Evolutionary conservation across 495 filamentous ascomycete genomes (phyloP), one percentile per base, ranked within the genome.

Genomic region (Penicillium odoratum): DNA sequence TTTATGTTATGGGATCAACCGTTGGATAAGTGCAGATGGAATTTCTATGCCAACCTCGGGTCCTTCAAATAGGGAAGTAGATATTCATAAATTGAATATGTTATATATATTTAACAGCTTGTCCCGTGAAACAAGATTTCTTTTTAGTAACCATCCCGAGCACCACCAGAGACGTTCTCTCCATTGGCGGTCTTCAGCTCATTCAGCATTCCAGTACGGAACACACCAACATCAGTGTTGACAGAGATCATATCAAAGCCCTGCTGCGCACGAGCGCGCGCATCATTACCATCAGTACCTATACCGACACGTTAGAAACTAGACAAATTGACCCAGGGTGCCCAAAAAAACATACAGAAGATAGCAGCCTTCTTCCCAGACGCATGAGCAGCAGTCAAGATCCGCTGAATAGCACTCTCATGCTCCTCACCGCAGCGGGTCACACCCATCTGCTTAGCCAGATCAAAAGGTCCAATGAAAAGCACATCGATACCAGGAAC

Each of bases 241-340:
- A 83, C 79, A 58, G 80, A 86, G 43, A 92, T 79, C 89, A 94
- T 92, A 64, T 92, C 78, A 56, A 91, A 94, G 3, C 90, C 90
- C 60, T 80, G 79, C 18, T 90, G 80, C 0, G 81, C 83, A 63
- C 83, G 91, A 33, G 66, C 56, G 57, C 74, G 81, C 6, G 88
- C 83, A 65, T 91, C 85, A 59, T 82, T 78, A 0, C 85, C 88
- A 47, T 75, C 76, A 1, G 83, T 84, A 48, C 74, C 74, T 76
- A 53, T 3, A 29, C 2, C 26, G 15, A 38, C 15, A n/a, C 28
- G 48, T 51, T 29, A 51, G 55, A 26, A 26, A 40, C 31, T 34
- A 13, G 2, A 7, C 38, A 40, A 40, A 40, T n/a, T 5, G 38
- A 46, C 28, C 1, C n/a, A 40, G 42, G 11, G 10, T 30, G 9